A percentile compares a stretch with the other conserved stretches of the same genome.
Conservation (phyloP, 1,139 yeast species). For the Debaryomyces fabryi region DNA sequence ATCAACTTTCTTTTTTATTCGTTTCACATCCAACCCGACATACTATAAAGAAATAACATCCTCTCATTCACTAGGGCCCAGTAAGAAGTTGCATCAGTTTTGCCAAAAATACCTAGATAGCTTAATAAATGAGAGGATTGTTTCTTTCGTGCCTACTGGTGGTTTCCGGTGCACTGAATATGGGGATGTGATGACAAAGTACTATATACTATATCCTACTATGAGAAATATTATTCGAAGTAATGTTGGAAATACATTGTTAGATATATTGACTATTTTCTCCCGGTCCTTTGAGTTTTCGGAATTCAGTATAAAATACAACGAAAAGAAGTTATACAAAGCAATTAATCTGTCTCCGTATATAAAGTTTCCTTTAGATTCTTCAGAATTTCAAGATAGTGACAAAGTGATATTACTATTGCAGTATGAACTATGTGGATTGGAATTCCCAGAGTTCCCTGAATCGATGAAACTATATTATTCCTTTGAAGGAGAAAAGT, state of each 20-base stretch:
- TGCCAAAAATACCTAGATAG: constrained; percentile 30
- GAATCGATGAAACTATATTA: constrained; percentile 40
- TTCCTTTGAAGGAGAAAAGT: constrained; percentile 44
- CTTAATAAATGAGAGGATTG: constrained; percentile 29
- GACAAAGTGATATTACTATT: constrained; percentile 41
- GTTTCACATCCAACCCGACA: constrained; percentile 41
- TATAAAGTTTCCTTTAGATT: constrained; percentile 31
- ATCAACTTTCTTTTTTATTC: constrained; percentile 53
- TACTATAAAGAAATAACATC: constrained; percentile 32
- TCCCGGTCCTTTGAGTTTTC: constrained; percentile 42
- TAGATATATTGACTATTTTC: constrained; percentile 28
- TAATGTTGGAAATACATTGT: constrained; percentile 15
- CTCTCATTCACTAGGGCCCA: constrained; percentile 17
- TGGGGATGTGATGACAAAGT: constrained; percentile 50
- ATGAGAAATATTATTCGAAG: constrained; percentile 25
- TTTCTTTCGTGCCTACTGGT: constrained; percentile 16
- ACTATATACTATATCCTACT: constrained; percentile 46
- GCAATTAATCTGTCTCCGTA: constrained; percentile 42
- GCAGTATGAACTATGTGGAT: constrained; percentile 51
- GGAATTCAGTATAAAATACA: constrained; percentile 38
- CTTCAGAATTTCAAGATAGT: constrained; percentile 21
- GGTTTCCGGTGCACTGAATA: constrained; percentile 32
- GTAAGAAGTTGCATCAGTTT: constrained; percentile 28
- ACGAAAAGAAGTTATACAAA: constrained; percentile 45
- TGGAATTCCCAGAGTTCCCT: constrained; percentile 43